Evolutionary conservation across 148 eudicot genomes (phyloP).

Genomic region (Pharnaceum exiguum): DNA sequence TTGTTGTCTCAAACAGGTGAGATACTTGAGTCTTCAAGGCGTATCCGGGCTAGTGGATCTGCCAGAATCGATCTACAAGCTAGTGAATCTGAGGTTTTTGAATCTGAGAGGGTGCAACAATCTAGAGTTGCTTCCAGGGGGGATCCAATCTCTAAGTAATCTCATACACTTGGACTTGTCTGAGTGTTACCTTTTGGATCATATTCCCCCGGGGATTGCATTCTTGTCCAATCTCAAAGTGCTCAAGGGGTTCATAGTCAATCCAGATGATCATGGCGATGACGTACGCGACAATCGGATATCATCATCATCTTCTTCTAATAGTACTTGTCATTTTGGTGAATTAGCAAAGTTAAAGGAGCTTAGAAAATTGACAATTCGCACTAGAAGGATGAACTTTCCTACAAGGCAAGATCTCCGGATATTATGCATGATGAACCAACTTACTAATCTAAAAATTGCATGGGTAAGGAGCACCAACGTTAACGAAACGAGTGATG

Average conservation of each 20-base stretch:
- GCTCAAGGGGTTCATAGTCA: slow-evolving; percentile 13
- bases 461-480: slow-evolving; percentile 18
- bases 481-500: too few species aligned
- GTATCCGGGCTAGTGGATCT: slow-evolving; percentile 1
- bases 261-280: background rate
- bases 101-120: slow-evolving; percentile 10
- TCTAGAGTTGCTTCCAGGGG: background rate
- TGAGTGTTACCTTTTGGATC: slow-evolving; percentile 9
- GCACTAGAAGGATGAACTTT: slow-evolving; percentile 12
- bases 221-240: background rate
- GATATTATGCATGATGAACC: background rate
- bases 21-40: slow-evolving; percentile 4
- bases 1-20: too few species aligned
- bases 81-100: background rate
- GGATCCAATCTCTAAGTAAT: background rate
- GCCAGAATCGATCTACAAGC: background rate
- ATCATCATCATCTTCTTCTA: background rate
- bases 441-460: background rate
- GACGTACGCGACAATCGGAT: background rate
- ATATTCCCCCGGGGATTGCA: background rate
- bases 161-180: slow-evolving; percentile 9
- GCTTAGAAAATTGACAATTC: slow-evolving; percentile 11
- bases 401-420: background rate
- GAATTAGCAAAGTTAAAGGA: background rate
- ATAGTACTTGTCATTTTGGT: background rate